Conservation (phyloP, 2,329 filamentous ascomycete genomes). For the Helicocarpus griseus region DNA sequence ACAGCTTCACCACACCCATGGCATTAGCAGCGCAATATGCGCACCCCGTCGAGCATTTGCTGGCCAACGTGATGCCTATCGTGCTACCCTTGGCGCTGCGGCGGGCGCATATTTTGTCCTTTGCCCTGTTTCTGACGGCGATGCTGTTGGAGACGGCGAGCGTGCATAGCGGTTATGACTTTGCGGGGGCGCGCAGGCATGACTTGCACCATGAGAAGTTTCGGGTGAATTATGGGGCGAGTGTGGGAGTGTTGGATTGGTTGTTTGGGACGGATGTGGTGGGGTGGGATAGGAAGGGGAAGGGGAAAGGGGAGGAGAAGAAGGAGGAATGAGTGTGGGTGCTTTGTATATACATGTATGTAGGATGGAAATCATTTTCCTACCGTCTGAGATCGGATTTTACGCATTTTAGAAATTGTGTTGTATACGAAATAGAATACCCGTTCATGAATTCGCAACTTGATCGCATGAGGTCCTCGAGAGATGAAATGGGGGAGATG, state of each 20-base stretch:
- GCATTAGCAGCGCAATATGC: constrained; percentile 48
- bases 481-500: too few relatives aligned
- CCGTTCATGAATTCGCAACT: too few relatives aligned
- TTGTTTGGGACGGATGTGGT: constrained; percentile 39
- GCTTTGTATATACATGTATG: not conserved
- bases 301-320: too few relatives aligned
- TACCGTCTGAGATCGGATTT: too few relatives aligned
- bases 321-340: not conserved
- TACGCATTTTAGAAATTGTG: too few relatives aligned
- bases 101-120: constrained; percentile 41
- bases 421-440: too few relatives aligned
- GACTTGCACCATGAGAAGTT: constrained; percentile 51
- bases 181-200: constrained; percentile 42
- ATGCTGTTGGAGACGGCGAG: constrained; percentile 44
- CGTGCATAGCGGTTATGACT: constrained; percentile 51
- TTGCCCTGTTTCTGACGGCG: constrained; percentile 41
- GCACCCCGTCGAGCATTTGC: constrained; percentile 47
- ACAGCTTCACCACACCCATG: constrained; percentile 47
- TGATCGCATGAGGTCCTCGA: too few relatives aligned
- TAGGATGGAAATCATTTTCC: too few relatives aligned
- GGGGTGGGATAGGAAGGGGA: not conserved
- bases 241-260: constrained; percentile 47
- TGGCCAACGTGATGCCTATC: constrained; percentile 46
- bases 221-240: constrained; percentile 43
- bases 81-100: constrained; percentile 41